Base-by-base conservation (phyloP, 2,329 filamentous ascomycete genomes). In the Fusarium albosuccineum region DNA sequence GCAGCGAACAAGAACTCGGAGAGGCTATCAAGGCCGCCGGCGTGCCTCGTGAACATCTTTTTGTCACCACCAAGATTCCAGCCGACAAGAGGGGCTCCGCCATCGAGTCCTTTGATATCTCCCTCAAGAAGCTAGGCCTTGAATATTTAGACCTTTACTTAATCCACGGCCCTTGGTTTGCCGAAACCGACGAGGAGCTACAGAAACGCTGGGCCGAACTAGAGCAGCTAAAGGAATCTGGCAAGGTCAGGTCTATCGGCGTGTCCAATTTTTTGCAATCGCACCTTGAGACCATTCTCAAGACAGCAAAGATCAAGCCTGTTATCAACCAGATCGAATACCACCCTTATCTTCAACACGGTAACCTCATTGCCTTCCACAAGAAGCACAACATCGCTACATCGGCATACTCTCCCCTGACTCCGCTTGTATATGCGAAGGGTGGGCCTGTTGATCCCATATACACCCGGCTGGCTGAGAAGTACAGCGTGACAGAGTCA, bases 261-360 rank as follows among this genome's bases (percentile, higher is more conserved):
- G 89, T 96, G 14, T 92, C 90, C 73, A 96, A 95, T 81, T 95
- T 91, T 73, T 72, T 86, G 33, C 79, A 83, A 69, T 74, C 79
- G 44, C 81, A 91, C 67, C 77, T 91, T 16, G 85, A 90, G 74
- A 73, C 79, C 3, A 74, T 90, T 41, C 80, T 90, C 3, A 76
- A 84, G 74, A 87, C 88, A 6, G 89, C 89, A 51, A 86, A 84
- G 70, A 76, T 91, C 62, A 75, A 82, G 4, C 92, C 92, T 1
- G 89, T 86, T 7, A 86, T 92, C 64, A 94, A 95, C 81, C 92
- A 96, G 83, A 91, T 95, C 74, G 92, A 95, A 81, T 89, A 87
- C 73, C 91, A 96, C 78, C 91, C 92, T 0, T 92, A 93, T 75
- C 82, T 92, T 52, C 90, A 91, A 78, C 90, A 91, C 75, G 82